Percentiles rank a stretch among this genome's conserved stretches.
Evolutionary conservation across 2,329 filamentous ascomycete genomes (phyloP).

Genomic region (Monosporascus cannonballus): DNA sequence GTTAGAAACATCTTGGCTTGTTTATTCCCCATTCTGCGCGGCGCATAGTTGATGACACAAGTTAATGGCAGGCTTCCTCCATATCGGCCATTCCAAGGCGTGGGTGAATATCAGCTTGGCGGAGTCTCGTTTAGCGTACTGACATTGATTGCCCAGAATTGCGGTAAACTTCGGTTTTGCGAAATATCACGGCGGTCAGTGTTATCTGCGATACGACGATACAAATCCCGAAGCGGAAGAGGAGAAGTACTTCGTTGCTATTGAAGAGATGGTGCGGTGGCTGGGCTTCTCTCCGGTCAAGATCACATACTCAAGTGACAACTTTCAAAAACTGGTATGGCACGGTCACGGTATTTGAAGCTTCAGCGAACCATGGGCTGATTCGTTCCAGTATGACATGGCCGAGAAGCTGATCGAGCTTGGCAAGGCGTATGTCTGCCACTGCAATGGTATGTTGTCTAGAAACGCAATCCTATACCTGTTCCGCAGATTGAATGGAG

Average conservation of each 20-base stretch:
- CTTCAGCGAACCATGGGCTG: neutral
- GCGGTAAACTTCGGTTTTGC: slow-evolving; percentile 96
- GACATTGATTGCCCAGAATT: slow-evolving; percentile 39
- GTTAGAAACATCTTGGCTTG: slow-evolving; percentile 25
- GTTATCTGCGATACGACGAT: slow-evolving; percentile 80
- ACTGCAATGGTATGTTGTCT: slow-evolving; percentile 55
- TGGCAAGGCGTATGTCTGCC: slow-evolving; percentile 76
- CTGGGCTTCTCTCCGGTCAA: slow-evolving; percentile 71
- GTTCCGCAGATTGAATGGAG: neutral
- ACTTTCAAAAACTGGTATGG: slow-evolving; percentile 65
- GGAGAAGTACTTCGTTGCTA: slow-evolving; percentile 82
- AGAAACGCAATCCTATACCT: neutral
- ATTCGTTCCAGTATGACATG: slow-evolving; percentile 57
- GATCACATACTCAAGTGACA: slow-evolving; percentile 84
- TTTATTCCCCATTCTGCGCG: neutral
- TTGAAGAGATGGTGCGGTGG: slow-evolving; percentile 83
- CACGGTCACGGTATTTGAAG: no score
- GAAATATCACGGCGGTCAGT: slow-evolving; percentile 70
- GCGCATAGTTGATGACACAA: neutral
- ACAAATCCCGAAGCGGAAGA: slow-evolving; percentile 94
- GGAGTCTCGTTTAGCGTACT: neutral
- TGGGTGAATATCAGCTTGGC: neutral
- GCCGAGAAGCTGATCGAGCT: slow-evolving; percentile 76
- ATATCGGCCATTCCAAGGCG: slow-evolving; percentile 91
- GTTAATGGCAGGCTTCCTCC: slow-evolving; percentile 51